These are phyloP conservation scores for Geranomyces michiganensis DNA, from an alignment of 192 early-diverging fungal genomes.

Conservation along the genomic window DNA sequence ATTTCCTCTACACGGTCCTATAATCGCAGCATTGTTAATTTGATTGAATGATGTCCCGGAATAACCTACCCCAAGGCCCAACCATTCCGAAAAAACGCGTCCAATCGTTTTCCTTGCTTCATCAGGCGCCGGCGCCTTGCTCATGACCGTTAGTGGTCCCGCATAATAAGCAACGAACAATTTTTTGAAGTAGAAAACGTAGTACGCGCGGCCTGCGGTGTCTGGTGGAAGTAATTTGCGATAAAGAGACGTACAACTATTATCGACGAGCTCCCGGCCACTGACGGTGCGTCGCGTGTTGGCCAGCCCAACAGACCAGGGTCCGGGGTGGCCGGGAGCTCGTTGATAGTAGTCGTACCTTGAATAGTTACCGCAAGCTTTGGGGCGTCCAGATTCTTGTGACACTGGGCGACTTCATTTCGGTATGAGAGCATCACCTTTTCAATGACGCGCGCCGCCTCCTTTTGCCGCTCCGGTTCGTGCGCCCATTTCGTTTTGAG, in stretches of 20 bases:
- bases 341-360: not conserved
- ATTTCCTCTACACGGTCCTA: no score
- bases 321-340: no score
- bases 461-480: not conserved
- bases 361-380: conserved; percentile 2
- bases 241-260: no score
- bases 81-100: no score
- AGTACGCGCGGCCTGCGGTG: conserved; percentile 5
- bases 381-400: conserved; percentile 1
- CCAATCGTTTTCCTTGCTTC: no score
- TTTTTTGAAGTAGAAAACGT: not conserved
- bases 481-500: conserved; percentile 1
- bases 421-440: not conserved
- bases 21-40: no score
- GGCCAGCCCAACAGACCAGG: no score
- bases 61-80: no score
- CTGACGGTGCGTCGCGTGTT: no score
- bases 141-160: not conserved
- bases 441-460: not conserved
- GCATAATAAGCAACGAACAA: conserved; percentile 5
- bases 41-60: no score
- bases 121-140: not conserved
- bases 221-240: not conserved
- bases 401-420: not conserved
- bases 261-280: no score